phyloP scores from a whole-genome alignment of 352 stramenopile species.

The Phytopythium vexans region DNA sequence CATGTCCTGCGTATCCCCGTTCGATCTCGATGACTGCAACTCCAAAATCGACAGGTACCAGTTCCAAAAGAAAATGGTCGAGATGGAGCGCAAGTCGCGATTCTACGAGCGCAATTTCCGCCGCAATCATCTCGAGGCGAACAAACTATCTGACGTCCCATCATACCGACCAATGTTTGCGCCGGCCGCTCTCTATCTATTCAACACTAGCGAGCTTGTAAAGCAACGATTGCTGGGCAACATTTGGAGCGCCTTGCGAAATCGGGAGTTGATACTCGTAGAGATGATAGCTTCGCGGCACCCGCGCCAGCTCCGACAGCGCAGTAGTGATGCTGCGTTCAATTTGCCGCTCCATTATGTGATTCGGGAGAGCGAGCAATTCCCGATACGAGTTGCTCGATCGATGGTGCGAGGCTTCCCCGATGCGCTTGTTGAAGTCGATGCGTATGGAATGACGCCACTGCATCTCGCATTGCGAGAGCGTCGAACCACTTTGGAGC shows the following conservation, averaged over 20 bases:
- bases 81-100: slow-evolving; percentile 38
- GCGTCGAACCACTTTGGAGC: slow-evolving; percentile 11
- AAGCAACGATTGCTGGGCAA: slow-evolving; percentile 36
- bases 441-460: slow-evolving; percentile 61
- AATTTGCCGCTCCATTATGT: slow-evolving; percentile 62
- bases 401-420: slow-evolving; percentile 34
- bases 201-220: slow-evolving; percentile 35
- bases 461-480: slow-evolving; percentile 59
- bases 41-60: slow-evolving; percentile 39
- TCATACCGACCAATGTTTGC: slow-evolving; percentile 18
- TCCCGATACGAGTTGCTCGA: slow-evolving; percentile 27
- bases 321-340: slow-evolving; percentile 29
- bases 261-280: slow-evolving; percentile 29
- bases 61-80: slow-evolving; percentile 32
- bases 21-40: slow-evolving; percentile 40
- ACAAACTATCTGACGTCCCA: not conserved
- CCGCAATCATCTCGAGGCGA: not conserved
- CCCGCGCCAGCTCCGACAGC: slow-evolving; percentile 45
- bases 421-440: slow-evolving; percentile 31
- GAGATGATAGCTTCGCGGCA: slow-evolving; percentile 52
- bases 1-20: slow-evolving; percentile 29
- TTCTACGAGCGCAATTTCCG: slow-evolving; percentile 33
- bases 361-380: slow-evolving; percentile 27
- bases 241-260: slow-evolving; percentile 46
- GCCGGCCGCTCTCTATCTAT: slow-evolving; percentile 38